Evolutionary conservation across 164 flowering plant genomes (phyloP), one percentile per base, ranked within the genome.

Genomic region (Magnolia kwangsiensis): DNA sequence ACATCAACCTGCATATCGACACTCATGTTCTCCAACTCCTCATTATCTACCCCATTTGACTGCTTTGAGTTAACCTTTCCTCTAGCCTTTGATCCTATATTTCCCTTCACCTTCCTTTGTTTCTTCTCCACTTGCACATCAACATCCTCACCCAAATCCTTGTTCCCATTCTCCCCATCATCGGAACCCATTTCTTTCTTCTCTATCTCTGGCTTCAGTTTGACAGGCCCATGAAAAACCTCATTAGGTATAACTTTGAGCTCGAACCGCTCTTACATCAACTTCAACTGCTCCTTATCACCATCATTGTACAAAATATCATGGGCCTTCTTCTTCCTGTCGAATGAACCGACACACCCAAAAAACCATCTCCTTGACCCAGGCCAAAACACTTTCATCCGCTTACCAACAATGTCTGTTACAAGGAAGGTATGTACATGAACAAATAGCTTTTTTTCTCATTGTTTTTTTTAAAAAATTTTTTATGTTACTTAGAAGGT

Each of bases 331-430:
- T 75, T 75, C 58, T 68, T 50, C 6, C 14, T 31, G 37, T 31
- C 37, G 37, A 31, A 31, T 31, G 37, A 31, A 31, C 37, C 1
- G 37, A 31, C 37, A 31, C 55, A 10, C 51, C 78, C 78, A 59
- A 29, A 7, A 45, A 75, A 75, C 78, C 78, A 75, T 75, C 21
- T 75, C 37, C 73, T 75, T 3, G 78, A 75, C 5, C n/a, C 78
- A n/a, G 78, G 11, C 78, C 73, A 75, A 14, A 68, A 69, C 29
- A 75, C 58, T 58, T 69, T 75, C 7, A 75, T 37, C 29, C 78
- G 29, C 73, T 69, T 76, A 55, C 78, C 68, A 69, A 76, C 55
- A 59, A 76, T 69, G n/a, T 21, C 58, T 69, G 4, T 37, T 45
- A 59, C 19, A 68, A 37, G 24, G 24, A 23, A 23, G 24, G 24